These are phyloP conservation scores for Metschnikowia drakensbergensis DNA, from an alignment of 805 yeast species.

Conservation along the genomic window DNA sequence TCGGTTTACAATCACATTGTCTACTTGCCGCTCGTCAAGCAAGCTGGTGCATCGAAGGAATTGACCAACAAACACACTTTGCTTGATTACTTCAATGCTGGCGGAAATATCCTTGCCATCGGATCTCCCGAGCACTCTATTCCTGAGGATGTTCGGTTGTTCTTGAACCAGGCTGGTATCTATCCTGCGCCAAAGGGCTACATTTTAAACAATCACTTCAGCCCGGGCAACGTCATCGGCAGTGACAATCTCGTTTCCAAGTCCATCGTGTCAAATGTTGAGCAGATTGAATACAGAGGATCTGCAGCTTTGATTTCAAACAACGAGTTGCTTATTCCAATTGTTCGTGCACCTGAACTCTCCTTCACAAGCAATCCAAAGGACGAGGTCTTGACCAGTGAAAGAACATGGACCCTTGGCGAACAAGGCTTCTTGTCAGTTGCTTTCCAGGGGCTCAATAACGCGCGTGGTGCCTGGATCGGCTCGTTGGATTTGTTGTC, in stretches of 20 bases:
- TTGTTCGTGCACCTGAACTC: conserved; percentile 61
- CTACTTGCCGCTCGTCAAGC: conserved; percentile 35
- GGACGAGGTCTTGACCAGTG: conserved; percentile 41
- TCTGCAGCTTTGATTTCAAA: conserved; percentile 69
- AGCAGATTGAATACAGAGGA: conserved; percentile 36
- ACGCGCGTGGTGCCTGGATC: conserved; percentile 76
- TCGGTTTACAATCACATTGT: conserved; percentile 29
- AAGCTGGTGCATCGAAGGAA: conserved; percentile 27
- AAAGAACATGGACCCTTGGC: conserved; percentile 72
- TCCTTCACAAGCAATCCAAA: conserved; percentile 51
- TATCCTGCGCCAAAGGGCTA: conserved; percentile 76
- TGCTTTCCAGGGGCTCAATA: conserved; percentile 73
- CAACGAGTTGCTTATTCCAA: conserved; percentile 65
- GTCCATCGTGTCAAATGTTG: conserved; percentile 18
- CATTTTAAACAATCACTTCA: conserved; percentile 63
- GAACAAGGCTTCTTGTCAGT: conserved; percentile 72
- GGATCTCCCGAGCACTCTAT: conserved; percentile 40
- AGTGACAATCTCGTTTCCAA: conserved; percentile 26
- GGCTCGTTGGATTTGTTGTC: conserved; percentile 61
- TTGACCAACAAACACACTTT: conserved; percentile 41
- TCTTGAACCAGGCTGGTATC: conserved; percentile 78
- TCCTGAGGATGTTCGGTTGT: conserved; percentile 50
- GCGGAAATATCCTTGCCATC: conserved; percentile 73
- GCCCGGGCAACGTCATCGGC: conserved; percentile 30
- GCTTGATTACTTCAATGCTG: conserved; percentile 55